Evolutionary conservation across 805 yeast species (phyloP).

Genomic region (Schizosaccharomyces lindneri): DNA sequence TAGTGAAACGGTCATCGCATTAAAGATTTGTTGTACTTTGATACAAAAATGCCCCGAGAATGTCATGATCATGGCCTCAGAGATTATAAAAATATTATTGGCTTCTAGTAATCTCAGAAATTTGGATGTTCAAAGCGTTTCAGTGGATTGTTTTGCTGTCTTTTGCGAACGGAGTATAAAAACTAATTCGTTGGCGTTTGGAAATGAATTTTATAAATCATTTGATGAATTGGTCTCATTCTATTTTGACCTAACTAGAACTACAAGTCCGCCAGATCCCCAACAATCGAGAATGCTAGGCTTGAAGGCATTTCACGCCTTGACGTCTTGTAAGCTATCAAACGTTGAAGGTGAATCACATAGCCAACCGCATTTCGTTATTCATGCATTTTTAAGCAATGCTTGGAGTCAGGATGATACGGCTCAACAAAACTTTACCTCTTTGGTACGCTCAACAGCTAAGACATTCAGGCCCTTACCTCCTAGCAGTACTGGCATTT

Average conservation of each 20-base stretch:
- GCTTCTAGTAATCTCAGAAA: not conserved
- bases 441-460: not conserved
- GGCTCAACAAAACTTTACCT: not conserved
- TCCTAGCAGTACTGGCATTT: not conserved
- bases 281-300: not conserved
- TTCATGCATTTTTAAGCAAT: not conserved
- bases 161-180: not conserved
- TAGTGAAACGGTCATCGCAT: not conserved
- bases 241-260: not conserved
- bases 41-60: not conserved
- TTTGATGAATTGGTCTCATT: not conserved
- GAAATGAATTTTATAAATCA: not conserved
- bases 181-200: not conserved
- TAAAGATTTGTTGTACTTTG: not conserved
- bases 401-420: not conserved
- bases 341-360: not conserved
- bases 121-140: not conserved
- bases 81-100: not conserved
- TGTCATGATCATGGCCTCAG: not conserved
- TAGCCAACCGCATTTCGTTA: not conserved
- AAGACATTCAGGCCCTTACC: not conserved
- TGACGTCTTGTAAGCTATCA: not conserved
- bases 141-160: not conserved
- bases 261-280: not conserved
- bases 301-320: not conserved